Evolutionary conservation across 148 eudicot species (phyloP), one percentile per base, ranked within the genome.

Genomic region (Chenopodium formosanum): DNA sequence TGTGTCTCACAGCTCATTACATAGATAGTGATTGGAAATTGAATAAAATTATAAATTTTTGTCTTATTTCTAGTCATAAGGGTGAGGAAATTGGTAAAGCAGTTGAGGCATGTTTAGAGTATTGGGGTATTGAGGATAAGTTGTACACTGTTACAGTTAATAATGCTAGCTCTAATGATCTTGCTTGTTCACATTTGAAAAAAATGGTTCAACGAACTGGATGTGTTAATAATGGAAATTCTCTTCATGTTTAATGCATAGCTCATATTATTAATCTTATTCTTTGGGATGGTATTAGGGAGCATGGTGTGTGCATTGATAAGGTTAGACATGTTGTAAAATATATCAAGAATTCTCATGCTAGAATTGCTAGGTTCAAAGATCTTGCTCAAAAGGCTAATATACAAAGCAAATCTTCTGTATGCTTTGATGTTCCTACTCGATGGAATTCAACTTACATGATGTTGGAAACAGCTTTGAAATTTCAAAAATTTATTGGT

Each of bases 141-240:
- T 32, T 79, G 40, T 79, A 70, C 13, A 70, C 68, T 37, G 25
- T 79, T 13, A 79, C 53, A 3, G 75, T 79, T 17, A 69, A 79
- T 19, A 53, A 79, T 79, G 68, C 82, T 52, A 53, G 67, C 31
- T 71, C 67, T 22, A 80, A 80, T 60, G 76, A 72, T 58, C 66
- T 74, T 1, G 70, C 70, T 9, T 71, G 44, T 72, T 70, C 13
- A 2, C 62, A 71, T 6, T 70, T 72, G 47, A 80, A 37, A 22
- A 56, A 16, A 53, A 6, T 20, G 14, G 44, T 75, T 75, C 66
- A 75, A 75, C 17, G 29, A 77, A 63, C 13, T 1, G n/a, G 37
- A 19, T 65, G 52, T 66, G 32, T 78, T 64, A 17, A 4, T 44
- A 73, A 78, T 66, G 80, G 80, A 9, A 66, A 47, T 7, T 47